phyloP scores from a whole-genome alignment of 306 rosid species.

The Trifolium dubium region DNA sequence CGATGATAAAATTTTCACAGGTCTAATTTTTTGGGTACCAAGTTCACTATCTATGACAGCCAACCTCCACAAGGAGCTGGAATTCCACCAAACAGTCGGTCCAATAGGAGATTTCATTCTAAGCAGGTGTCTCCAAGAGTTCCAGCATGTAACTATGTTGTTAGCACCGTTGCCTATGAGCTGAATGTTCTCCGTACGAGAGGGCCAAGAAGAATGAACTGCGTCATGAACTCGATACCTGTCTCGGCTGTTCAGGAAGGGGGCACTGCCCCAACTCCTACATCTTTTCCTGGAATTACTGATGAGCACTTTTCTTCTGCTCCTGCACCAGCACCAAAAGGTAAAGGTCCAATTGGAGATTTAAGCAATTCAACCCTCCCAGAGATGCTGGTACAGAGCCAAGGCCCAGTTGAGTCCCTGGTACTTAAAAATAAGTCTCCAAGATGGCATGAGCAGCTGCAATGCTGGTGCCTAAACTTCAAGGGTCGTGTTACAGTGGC shows the following conservation, averaged over 20 bases:
- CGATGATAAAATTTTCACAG: constrained; percentile 54
- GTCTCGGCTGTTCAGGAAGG: constrained; percentile 76
- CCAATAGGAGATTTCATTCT: constrained; percentile 63
- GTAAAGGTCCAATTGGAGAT: constrained; percentile 50
- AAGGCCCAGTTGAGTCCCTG: constrained; percentile 54
- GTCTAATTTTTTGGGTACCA: constrained; percentile 84
- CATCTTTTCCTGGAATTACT: constrained; percentile 47
- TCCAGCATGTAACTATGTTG: constrained; percentile 64
- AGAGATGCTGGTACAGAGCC: constrained; percentile 33
- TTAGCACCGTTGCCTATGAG: constrained; percentile 66
- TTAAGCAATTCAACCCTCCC: constrained; percentile 45
- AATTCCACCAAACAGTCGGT: constrained; percentile 42
- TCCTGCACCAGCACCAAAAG: constrained; percentile 47
- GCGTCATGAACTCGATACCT: constrained; percentile 70
- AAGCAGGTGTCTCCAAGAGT: constrained; percentile 80
- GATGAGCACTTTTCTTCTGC: constrained; percentile 50
- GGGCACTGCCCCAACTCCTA: constrained; percentile 74
- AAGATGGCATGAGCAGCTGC: constrained; percentile 92
- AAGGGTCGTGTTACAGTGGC: constrained; percentile 91
- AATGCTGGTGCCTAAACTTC: constrained; percentile 93
- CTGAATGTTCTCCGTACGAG: constrained; percentile 70
- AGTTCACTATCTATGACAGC: constrained; percentile 69
- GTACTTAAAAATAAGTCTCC: constrained; percentile 81
- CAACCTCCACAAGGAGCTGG: constrained; percentile 56
- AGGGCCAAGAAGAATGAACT: constrained; percentile 83